Evolutionary conservation across 345 rosid species (phyloP).

Genomic region (Hypericum perforatum): DNA sequence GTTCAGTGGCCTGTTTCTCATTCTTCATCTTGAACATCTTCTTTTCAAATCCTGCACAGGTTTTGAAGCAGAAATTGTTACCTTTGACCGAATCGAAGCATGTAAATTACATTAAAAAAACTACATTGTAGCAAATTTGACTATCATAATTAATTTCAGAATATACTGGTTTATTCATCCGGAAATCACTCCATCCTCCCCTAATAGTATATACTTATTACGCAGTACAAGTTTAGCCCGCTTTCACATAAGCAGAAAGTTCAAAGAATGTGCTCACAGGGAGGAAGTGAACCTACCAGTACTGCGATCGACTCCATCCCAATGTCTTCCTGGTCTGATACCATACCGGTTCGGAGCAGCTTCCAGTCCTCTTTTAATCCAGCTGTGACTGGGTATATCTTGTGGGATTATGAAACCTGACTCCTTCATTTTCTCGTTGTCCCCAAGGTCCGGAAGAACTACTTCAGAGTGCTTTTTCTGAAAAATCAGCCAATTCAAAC

Average conservation of each 20-base stretch:
- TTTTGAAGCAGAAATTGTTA: too few relatives aligned
- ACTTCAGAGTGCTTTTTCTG: slow-evolving; percentile 51
- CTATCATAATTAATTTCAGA: too few relatives aligned
- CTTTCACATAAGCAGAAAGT: too few relatives aligned
- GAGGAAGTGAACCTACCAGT: slow-evolving; percentile 39
- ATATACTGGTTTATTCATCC: too few relatives aligned
- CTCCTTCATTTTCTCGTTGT: slow-evolving; percentile 72
- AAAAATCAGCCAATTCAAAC: slow-evolving; percentile 8
- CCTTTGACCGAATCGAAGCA: too few relatives aligned
- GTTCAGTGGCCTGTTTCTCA: slow-evolving; percentile 75
- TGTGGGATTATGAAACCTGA: slow-evolving; percentile 90
- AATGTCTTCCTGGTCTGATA: slow-evolving; percentile 87
- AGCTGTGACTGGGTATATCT: slow-evolving; percentile 68
- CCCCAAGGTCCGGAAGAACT: slow-evolving; percentile 62
- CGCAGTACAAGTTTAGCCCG: too few relatives aligned
- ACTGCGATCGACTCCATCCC: slow-evolving; percentile 98
- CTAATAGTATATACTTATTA: too few relatives aligned
- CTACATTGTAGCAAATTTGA: too few relatives aligned
- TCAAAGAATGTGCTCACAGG: too few relatives aligned
- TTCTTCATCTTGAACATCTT: slow-evolving; percentile 45
- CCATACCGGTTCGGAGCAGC: slow-evolving; percentile 82
- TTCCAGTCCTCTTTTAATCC: slow-evolving; percentile 69
- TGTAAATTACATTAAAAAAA: too few relatives aligned
- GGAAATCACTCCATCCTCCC: too few relatives aligned
- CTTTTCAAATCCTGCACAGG: slow-evolving; percentile 62